phyloP scores from a whole-genome alignment of 164 flowering plant species.

The Stephania yunnanensis region DNA sequence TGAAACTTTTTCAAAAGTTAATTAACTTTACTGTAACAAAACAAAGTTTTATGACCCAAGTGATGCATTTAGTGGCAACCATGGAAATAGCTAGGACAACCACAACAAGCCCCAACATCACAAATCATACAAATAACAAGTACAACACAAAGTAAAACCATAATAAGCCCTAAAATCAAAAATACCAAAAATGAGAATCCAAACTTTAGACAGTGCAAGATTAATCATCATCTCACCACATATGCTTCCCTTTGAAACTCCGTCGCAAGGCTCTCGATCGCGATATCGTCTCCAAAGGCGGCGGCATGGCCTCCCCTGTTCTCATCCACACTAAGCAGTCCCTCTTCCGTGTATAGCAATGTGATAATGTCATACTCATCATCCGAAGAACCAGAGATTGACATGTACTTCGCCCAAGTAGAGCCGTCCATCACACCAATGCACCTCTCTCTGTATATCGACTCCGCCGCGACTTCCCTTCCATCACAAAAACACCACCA shows the following conservation, averaged over 20 bases:
- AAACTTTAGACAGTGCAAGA: not conserved
- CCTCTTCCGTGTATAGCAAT: constrained; percentile 88
- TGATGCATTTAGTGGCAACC: not conserved
- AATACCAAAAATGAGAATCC: too few species aligned
- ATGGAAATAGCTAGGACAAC: not conserved
- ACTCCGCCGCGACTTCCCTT: constrained; percentile 86
- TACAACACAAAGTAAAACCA: too few species aligned
- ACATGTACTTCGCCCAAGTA: constrained; percentile 95
- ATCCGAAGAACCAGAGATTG: constrained; percentile 66
- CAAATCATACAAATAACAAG: too few species aligned
- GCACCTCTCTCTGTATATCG: constrained; percentile 87
- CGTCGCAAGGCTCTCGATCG: constrained; percentile 82
- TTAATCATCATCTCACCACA: constrained; percentile 51
- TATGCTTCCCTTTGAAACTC: constrained; percentile 87
- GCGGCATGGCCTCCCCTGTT: constrained; percentile 81
- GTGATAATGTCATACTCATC: constrained; percentile 84
- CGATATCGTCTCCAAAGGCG: constrained; percentile 96
- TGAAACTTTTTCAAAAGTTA: too few species aligned
- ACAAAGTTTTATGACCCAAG: too few species aligned
- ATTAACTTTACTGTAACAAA: too few species aligned
- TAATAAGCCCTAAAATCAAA: too few species aligned
- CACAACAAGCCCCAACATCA: too few species aligned
- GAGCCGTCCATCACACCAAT: constrained; percentile 63
- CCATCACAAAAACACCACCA: constrained; percentile 20
- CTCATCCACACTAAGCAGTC: constrained; percentile 80